phyloP scores from a whole-genome alignment of 2,329 filamentous ascomycete species.

The Trichoderma semiorbis region DNA sequence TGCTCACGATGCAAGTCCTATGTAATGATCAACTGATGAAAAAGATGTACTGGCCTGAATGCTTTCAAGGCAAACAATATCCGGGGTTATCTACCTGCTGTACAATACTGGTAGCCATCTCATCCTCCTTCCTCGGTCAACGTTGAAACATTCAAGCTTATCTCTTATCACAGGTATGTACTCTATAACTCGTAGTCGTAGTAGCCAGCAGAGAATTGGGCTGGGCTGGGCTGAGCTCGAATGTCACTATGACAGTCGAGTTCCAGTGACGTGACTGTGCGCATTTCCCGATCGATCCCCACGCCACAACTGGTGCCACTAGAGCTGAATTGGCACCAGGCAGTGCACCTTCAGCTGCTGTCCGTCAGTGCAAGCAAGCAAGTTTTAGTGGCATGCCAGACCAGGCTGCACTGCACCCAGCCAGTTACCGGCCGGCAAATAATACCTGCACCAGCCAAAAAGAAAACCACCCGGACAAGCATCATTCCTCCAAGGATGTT shows the following conservation, averaged over 20 bases:
- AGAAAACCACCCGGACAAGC: too few relatives aligned
- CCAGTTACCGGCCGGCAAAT: too few relatives aligned
- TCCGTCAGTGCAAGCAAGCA: not conserved
- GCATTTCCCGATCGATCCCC: slow-evolving; percentile 6
- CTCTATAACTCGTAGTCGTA: not conserved
- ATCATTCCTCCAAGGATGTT: not conserved
- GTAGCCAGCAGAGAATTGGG: too few relatives aligned
- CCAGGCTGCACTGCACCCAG: not conserved
- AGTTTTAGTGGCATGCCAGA: not conserved
- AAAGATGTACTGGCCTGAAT: too few relatives aligned
- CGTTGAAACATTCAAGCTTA: not conserved
- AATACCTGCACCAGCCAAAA: not conserved
- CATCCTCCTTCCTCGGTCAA: too few relatives aligned
- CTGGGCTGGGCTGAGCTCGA: too few relatives aligned
- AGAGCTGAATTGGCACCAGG: not conserved
- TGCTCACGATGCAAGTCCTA: not conserved
- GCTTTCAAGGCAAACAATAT: too few relatives aligned
- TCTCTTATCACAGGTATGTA: slow-evolving; percentile 17
- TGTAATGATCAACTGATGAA: too few relatives aligned
- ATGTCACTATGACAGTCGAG: too few relatives aligned
- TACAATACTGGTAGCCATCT: too few relatives aligned
- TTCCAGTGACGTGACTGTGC: slow-evolving; percentile 9
- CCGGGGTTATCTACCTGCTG: too few relatives aligned
- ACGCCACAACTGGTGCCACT: not conserved
- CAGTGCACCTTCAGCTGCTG: not conserved